Conservation (phyloP, 2,329 filamentous ascomycete species). For the Lecanicillium sp. region DNA sequence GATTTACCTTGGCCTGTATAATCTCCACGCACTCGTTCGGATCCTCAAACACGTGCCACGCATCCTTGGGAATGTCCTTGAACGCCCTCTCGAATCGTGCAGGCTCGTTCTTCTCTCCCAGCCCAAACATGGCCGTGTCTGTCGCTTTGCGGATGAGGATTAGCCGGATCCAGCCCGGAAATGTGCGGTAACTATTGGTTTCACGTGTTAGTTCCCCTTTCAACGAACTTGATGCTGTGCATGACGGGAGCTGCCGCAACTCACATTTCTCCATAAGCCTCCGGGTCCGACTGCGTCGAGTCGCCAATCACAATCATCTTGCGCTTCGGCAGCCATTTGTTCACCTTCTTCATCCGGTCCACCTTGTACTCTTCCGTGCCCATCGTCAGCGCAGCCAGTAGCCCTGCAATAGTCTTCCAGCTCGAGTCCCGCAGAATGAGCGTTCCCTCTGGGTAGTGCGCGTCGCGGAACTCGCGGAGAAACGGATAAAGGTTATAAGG, state of each 20-base stretch:
- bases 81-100: conserved; percentile 81
- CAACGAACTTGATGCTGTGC: no score
- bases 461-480: conserved; percentile 65
- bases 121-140: conserved; percentile 62
- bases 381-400: conserved; percentile 72
- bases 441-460: conserved; percentile 69
- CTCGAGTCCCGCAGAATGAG: conserved; percentile 79
- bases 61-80: conserved; percentile 57
- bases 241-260: conserved; percentile 19
- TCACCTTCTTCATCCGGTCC: conserved; percentile 69
- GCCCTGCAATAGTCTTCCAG: conserved; percentile 76
- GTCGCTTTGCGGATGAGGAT: conserved; percentile 83
- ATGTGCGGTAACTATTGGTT: conserved; percentile 48
- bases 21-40: conserved; percentile 55
- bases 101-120: conserved; percentile 67
- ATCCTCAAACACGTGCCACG: conserved; percentile 80
- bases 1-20: conserved; percentile 9
- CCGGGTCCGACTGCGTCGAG: conserved; percentile 85
- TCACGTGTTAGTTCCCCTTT: conserved; percentile 15
- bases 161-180: conserved; percentile 70
- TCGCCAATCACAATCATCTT: conserved; percentile 84
- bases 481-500: conserved; percentile 94
- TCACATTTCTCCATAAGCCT: conserved; percentile 78
- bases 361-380: conserved; percentile 84
- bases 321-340: conserved; percentile 69